Conservation (phyloP, 1,284 basidiomycete genomes). For the Moesziomyces sp. region DNA sequence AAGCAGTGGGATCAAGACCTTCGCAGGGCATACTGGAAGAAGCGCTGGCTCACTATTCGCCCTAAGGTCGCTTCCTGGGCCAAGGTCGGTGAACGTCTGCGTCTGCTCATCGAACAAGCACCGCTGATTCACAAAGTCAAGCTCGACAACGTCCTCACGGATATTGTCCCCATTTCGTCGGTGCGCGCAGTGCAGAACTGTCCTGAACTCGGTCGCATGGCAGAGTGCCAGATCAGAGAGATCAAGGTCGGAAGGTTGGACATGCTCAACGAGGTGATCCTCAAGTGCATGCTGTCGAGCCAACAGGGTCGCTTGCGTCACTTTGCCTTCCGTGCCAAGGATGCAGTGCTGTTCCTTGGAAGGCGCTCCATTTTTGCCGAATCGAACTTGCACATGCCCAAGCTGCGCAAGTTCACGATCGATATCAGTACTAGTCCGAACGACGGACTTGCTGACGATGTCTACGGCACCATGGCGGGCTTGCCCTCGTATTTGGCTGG, state of each 20-base stretch:
- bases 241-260: slow-evolving; percentile 21
- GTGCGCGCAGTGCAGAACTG: slow-evolving; percentile 6
- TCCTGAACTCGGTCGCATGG: slow-evolving; percentile 6
- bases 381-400: neutral
- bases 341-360: slow-evolving; percentile 14
- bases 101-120: neutral
- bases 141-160: slow-evolving; percentile 6
- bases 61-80: slow-evolving; percentile 5
- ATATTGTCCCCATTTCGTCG: slow-evolving; percentile 12
- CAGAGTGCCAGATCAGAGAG: neutral
- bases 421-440: slow-evolving; percentile 10
- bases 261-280: slow-evolving; percentile 17
- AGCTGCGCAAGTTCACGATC: slow-evolving; percentile 14
- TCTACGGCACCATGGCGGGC: slow-evolving; percentile 2
- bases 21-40: slow-evolving; percentile 13
- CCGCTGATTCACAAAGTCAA: slow-evolving; percentile 24
- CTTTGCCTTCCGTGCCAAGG: slow-evolving; percentile 16
- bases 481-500: slow-evolving; percentile 7
- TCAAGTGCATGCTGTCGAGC: slow-evolving; percentile 14
- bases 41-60: slow-evolving; percentile 15
- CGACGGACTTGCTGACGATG: neutral
- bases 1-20: slow-evolving; percentile 11
- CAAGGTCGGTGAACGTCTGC: slow-evolving; percentile 8
- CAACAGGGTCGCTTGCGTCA: slow-evolving; percentile 10
- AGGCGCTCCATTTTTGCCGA: slow-evolving; percentile 14